These are phyloP conservation scores for Musa acuminata DNA, from an alignment of 176 grass and related monocot genomes.

Conservation along the genomic window DNA sequence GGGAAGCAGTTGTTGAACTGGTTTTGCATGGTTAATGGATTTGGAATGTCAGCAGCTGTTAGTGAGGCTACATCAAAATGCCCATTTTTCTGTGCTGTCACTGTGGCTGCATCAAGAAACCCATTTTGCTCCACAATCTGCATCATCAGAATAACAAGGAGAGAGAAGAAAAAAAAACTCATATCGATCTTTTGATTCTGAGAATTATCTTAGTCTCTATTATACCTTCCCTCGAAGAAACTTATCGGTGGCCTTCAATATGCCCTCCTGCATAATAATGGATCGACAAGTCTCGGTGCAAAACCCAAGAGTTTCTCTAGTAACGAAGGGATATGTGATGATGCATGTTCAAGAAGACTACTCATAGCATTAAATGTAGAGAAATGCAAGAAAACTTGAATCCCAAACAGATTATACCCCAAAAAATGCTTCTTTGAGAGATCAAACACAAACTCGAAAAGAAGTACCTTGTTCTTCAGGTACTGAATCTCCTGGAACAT, in stretches of 20 bases:
- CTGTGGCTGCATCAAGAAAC: conserved; percentile 24
- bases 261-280: conserved; percentile 28
- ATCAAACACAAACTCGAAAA: too few relatives aligned
- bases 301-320: too few relatives aligned
- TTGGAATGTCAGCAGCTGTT: conserved; percentile 13
- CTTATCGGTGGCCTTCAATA: conserved; percentile 33
- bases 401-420: too few relatives aligned
- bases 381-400: too few relatives aligned
- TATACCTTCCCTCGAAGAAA: conserved; percentile 36
- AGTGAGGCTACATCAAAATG: conserved; percentile 25
- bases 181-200: too few relatives aligned
- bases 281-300: background rate
- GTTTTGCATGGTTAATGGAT: conserved; percentile 26
- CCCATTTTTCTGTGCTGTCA: conserved; percentile 13
- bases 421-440: too few relatives aligned
- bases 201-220: too few relatives aligned
- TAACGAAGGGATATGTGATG: too few relatives aligned
- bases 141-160: background rate
- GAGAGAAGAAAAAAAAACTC: too few relatives aligned
- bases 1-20: conserved; percentile 27
- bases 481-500: conserved; percentile 60
- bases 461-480: conserved; percentile 59
- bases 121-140: conserved; percentile 33
- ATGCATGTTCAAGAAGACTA: too few relatives aligned
- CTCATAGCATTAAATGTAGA: too few relatives aligned